Base-by-base conservation (phyloP, 768 basidiomycete genomes). In the Leucocoprinus sp. region DNA sequence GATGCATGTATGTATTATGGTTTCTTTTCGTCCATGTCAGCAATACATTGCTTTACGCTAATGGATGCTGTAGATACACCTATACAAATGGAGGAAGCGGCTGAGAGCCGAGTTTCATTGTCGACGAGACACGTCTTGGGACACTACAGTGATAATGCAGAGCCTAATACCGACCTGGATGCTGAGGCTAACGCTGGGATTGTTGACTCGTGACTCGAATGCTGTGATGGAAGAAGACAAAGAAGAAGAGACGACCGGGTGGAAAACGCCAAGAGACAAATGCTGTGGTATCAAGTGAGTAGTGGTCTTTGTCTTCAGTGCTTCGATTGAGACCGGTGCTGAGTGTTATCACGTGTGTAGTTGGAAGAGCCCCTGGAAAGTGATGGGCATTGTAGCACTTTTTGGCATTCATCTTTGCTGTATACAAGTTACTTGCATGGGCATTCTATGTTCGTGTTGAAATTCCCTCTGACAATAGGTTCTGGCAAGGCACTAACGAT, bases 291-390 rank as follows among this genome's bases (percentile, higher is more conserved):
- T 72, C 36, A 60, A 70, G 74, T 77, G 42, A 45, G 72, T 58
- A 14, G 31, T 11, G 38, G 31, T 15, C 8, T 1, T 24, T 24
- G 33, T n/a, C 35, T 23, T 29, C 8, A 14, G 19, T 17, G 2
- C 14, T 40, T 15, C 8, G 14, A 18, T 31, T 47, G 18, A n/a
- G 17, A 28, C 18, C 15, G 14, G 21, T 37, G 37, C 24, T 42
- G 15, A 37, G 26, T 35, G 21, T 35, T 26, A 12, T 3, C 34
- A 18, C 14, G 4, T 8, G 42, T 36, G n/a, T 43, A 78, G 76
- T 50, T 76, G 74, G 51, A 61, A 62, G 24, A 58, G 77, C 9
- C 70, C 78, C 56, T 78, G 70, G 67, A 80, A 75, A 53, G 72
- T 72, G 1, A 61, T 77, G 42, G 75, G 68, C 17, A 69, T 79